Evolutionary conservation across 164 flowering plant species (phyloP), one percentile per base, ranked within the genome.

Genomic region (Magnolia sinica): DNA sequence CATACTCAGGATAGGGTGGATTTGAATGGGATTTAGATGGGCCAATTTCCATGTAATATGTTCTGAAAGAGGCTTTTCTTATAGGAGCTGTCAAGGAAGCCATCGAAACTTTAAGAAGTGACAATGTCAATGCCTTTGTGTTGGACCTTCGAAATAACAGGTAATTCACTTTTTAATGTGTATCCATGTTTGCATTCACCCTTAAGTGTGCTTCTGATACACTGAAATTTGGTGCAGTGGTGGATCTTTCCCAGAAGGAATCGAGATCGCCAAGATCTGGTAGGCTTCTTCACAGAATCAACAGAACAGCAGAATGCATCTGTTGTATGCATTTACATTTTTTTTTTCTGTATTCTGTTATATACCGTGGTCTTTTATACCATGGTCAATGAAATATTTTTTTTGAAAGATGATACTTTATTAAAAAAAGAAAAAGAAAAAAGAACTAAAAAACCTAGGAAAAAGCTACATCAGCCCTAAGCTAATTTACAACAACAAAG

Each of bases 181-280:
- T 74, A 37, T 37, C 45, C 45, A 14, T 20, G 73, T 72, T 75
- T 58, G 50, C 6, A 63, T 75, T 75, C 18, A 59, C 68, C 23
- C 20, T 75, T 74, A 49, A 51, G 69, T 68, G 27, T 68, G 75
- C 82, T 78, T 82, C 84, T 87, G 80, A 87, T 83, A 72, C 71
- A 59, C 69, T 85, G 45, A 73, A 75, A 50, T 76, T 83, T 89
- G 84, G 50, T 91, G 89, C 91, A 96, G 99, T 82, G 99, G 99
- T 72, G 99, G 99, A 64, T 93, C 92, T 75, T 96, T 96, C 74
- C 99, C 99, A 45, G 99, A 96, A 90, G 99, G 99, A 85, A 85
- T 96, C 78, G 95, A 96, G 88, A 91, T 91, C 80, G 99, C 99
- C 29, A 92, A 92, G 83, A 88, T 96, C 66, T 96, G 99, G 99